These are phyloP conservation scores for Penicillium hesseltinei DNA, from an alignment of 2,329 filamentous ascomycete genomes.

Conservation along the genomic window DNA sequence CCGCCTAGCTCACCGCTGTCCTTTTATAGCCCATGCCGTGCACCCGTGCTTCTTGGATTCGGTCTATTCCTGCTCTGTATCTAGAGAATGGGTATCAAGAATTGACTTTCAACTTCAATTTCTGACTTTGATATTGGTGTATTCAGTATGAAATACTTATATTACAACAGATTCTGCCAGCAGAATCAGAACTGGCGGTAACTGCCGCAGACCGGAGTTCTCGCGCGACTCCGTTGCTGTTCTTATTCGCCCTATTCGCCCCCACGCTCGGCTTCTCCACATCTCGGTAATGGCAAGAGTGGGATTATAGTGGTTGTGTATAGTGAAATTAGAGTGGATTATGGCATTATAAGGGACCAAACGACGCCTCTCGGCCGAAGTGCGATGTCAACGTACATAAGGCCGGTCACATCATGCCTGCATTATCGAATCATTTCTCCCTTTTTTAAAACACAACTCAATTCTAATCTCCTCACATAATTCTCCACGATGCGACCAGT, in stretches of 20 bases:
- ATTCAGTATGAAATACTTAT: no score
- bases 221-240: neutral
- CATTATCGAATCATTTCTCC: neutral
- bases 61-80: neutral
- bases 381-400: slow-evolving; percentile 14
- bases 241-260: neutral
- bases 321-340: slow-evolving; percentile 5
- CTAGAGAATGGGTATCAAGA: neutral
- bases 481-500: slow-evolving; percentile 24
- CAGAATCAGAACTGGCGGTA: neutral
- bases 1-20: neutral
- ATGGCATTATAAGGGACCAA: neutral
- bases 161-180: neutral
- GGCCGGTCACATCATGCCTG: slow-evolving; percentile 7
- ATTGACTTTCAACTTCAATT: neutral
- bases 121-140: neutral
- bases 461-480: neutral
- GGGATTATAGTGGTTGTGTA: neutral
- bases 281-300: neutral
- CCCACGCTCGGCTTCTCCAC: slow-evolving; percentile 3
- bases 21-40: no score
- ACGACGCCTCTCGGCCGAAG: slow-evolving; percentile 17
- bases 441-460: neutral
- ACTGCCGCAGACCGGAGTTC: neutral
- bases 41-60: no score